phyloP scores from a whole-genome alignment of 2,329 filamentous ascomycete genomes.

The Colletotrichum acutatum region DNA sequence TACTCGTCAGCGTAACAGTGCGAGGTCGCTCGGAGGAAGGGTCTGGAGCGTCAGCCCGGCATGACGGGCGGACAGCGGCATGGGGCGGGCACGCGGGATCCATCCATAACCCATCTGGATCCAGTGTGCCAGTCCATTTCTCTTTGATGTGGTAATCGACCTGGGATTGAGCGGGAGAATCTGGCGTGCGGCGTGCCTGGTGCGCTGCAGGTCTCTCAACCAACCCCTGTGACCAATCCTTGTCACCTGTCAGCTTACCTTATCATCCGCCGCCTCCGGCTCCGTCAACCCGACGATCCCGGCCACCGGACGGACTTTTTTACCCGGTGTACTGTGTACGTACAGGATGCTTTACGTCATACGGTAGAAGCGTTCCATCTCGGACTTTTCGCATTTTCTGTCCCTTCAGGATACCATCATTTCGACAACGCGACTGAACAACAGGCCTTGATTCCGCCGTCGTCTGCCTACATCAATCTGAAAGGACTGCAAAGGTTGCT shows the following conservation, averaged over 20 bases:
- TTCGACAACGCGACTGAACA: neutral
- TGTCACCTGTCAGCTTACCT: slow-evolving; percentile 19
- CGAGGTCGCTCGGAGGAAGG: slow-evolving; percentile 11
- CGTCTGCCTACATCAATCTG: neutral
- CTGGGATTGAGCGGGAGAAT: neutral
- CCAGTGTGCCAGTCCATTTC: neutral
- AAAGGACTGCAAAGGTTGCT: neutral
- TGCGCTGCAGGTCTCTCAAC: neutral
- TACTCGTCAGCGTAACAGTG: slow-evolving; percentile 22
- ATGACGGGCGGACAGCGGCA: slow-evolving; percentile 9
- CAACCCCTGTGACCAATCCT: slow-evolving; percentile 9
- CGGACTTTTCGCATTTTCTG: neutral
- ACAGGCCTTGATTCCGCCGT: neutral
- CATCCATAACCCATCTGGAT: neutral
- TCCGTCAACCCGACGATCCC: slow-evolving; percentile 4
- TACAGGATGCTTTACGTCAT: slow-evolving; percentile 17
- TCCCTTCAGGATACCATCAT: slow-evolving; percentile 2
- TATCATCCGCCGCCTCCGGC: neutral
- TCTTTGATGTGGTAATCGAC: slow-evolving; percentile 26
- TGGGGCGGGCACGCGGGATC: slow-evolving; percentile 9
- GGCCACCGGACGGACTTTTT: neutral
- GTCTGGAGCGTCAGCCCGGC: slow-evolving; percentile 11
- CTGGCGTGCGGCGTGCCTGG: neutral
- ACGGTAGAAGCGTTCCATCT: neutral
- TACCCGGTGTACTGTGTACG: neutral